These are phyloP conservation scores for Trypanosomatidae sp. DNA, from an alignment of 208 protist genomes.

Conservation along the genomic window DNA sequence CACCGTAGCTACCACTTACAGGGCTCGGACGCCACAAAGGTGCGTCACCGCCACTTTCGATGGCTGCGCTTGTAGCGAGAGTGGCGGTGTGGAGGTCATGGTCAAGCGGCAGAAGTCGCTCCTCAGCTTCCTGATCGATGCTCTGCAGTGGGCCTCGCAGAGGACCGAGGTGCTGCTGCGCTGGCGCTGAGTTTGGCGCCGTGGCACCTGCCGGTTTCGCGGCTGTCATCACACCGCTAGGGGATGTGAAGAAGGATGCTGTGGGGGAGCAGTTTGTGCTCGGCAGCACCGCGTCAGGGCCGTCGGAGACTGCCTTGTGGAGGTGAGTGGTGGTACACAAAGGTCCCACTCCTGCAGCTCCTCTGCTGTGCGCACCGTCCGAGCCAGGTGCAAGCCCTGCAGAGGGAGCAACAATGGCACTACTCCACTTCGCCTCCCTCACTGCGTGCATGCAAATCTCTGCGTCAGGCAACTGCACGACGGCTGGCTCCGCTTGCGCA, in stretches of 20 bases:
- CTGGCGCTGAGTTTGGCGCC: not conserved
- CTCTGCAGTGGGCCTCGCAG: not conserved
- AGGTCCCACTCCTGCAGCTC: not conserved
- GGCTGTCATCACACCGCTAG: not conserved
- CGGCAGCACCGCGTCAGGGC: not conserved
- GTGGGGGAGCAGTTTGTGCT: not conserved
- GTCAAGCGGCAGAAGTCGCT: not conserved
- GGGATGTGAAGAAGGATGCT: not conserved
- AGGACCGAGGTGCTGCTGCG: not conserved
- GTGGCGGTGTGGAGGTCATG: not conserved
- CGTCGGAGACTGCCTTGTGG: not conserved
- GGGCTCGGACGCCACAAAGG: not conserved
- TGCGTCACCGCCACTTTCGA: not conserved
- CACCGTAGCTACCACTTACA: not conserved
- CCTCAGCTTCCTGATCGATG: not conserved
- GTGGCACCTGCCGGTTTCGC: not conserved
- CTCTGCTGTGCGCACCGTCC: not conserved
- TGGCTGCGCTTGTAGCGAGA: not conserved
- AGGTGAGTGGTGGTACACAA: not conserved
- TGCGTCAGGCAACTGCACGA: not conserved
- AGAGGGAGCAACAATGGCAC: not conserved
- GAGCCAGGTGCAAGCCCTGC: not conserved
- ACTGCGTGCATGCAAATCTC: not conserved
- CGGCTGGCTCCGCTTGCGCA: not conserved
- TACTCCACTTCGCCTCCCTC: not conserved